These are phyloP conservation scores for Eucalyptus sp. DNA, from an alignment of 345 rosid genomes.

Conservation along the genomic window DNA sequence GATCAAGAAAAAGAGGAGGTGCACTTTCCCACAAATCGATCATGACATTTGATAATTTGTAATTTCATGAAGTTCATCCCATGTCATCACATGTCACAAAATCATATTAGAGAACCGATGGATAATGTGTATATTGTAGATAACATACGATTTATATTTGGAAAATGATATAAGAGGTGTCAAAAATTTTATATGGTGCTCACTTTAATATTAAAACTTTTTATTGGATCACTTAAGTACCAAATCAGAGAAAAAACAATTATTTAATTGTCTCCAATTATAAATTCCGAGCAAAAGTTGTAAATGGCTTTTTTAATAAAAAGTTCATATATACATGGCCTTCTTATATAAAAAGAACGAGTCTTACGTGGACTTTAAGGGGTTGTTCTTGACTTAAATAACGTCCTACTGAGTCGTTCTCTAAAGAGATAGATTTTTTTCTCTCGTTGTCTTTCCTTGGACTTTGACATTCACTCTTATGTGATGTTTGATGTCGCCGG, in stretches of 20 bases:
- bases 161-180: not conserved
- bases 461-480: not conserved
- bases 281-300: not conserved
- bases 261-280: not conserved
- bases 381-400: not conserved
- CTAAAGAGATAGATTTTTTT: not conserved
- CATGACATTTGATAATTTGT: not conserved
- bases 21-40: not conserved
- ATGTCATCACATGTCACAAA: not conserved
- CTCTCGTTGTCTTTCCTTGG: not conserved
- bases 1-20: not conserved
- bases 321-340: too few species aligned
- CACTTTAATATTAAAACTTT: not conserved
- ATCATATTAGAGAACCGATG: not conserved
- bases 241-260: too few species aligned
- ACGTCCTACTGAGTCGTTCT: not conserved
- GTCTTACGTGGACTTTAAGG: too few species aligned
- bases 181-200: too few species aligned
- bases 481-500: not conserved
- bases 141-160: too few species aligned
- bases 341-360: too few species aligned
- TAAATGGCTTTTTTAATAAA: not conserved
- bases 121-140: not conserved
- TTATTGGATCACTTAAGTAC: fast-evolving
- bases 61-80: not conserved